phyloP scores from a whole-genome alignment of 352 stramenopile species.

The Phytophthora sp. region DNA sequence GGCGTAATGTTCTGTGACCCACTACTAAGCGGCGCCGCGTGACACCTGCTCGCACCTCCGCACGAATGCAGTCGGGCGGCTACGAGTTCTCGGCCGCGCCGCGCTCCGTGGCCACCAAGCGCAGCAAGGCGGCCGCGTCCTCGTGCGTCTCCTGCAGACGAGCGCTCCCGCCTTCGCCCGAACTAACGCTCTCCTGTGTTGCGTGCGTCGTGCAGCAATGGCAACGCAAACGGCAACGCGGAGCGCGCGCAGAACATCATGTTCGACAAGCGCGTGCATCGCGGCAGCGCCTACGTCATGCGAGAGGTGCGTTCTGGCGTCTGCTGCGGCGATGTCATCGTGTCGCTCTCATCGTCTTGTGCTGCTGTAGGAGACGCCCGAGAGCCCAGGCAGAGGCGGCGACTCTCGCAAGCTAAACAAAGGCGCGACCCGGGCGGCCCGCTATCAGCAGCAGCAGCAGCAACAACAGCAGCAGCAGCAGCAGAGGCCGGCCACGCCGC shows the following conservation, averaged over 20 bases:
- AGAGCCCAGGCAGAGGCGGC: conserved; percentile 20
- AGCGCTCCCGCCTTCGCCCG: neutral
- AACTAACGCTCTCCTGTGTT: neutral
- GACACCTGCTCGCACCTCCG: neutral
- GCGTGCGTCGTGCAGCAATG: conserved; percentile 5
- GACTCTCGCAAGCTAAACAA: conserved; percentile 22
- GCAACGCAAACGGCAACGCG: conserved; percentile 23
- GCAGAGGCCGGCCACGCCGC: conserved; percentile 75
- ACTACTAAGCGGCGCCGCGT: conserved; percentile 21
- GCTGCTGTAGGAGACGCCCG: conserved; percentile 40
- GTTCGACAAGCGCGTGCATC: conserved; percentile 93
- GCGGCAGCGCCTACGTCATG: conserved; percentile 93
- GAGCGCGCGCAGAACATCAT: conserved; percentile 92
- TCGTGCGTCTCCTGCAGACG: conserved; percentile 31
- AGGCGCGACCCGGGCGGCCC: conserved; percentile 15
- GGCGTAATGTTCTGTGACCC: no score
- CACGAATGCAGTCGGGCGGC: conserved; percentile 53
- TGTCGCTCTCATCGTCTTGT: neutral
- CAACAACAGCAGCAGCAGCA: conserved; percentile 43
- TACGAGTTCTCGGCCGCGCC: conserved; percentile 80
- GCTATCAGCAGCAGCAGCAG: conserved; percentile 26
- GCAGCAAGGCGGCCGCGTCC: conserved; percentile 57
- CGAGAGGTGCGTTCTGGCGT: conserved; percentile 41
- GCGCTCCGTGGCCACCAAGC: conserved; percentile 78
- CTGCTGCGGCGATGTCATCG: neutral